Evolutionary conservation across 2,329 filamentous ascomycete genomes (phyloP), one percentile per base, ranked within the genome.

Genomic region (Pyrenophora seminiperda): DNA sequence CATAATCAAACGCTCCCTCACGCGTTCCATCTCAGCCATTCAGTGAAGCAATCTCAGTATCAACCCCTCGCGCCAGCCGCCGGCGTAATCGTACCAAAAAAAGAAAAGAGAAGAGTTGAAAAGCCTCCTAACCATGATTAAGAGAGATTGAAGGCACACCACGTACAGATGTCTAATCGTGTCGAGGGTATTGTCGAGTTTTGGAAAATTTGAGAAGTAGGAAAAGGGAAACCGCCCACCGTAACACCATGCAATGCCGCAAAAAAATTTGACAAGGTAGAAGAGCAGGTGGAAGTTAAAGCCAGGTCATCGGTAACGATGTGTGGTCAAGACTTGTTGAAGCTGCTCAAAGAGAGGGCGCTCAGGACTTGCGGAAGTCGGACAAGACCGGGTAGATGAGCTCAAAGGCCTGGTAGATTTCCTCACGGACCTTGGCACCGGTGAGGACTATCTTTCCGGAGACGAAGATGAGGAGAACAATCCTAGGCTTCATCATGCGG

Each of bases 401-500:
- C 61, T 75, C 73, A 47, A 75, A 75, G 22, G 73, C 73, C 48
- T 73, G 70, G 62, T 74, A 75, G 63, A 99, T 97, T 79, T 97
- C 94, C 77, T 99, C 94, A 65, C 94, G 89, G 60, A 97, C 92
- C 75, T 99, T 97, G 62, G 94, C 94, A 70, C 94, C 94, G 33
- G 94, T 97, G 72, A 97, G 83, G 68, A 97, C 94, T 56, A 97
- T 97, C 83, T 97, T 97, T 71, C 93, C 94, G 69, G 89, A 94
- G 68, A 97, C 93, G 79, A 97, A 97, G 76, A 99, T 97, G 71
- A 97, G 81, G 19, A 97, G 86, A 45, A 97, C 93, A 63, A 97
- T 96, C 86, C 97, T 97, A 15, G 94, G 94, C 82, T 97, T 97
- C 82, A 97, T 97, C 94, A 99, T 99, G 75, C 94, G 91, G 79